These are phyloP conservation scores for Cavenderia fasciculata DNA, from an alignment of 78 protist species.

Conservation along the genomic window DNA sequence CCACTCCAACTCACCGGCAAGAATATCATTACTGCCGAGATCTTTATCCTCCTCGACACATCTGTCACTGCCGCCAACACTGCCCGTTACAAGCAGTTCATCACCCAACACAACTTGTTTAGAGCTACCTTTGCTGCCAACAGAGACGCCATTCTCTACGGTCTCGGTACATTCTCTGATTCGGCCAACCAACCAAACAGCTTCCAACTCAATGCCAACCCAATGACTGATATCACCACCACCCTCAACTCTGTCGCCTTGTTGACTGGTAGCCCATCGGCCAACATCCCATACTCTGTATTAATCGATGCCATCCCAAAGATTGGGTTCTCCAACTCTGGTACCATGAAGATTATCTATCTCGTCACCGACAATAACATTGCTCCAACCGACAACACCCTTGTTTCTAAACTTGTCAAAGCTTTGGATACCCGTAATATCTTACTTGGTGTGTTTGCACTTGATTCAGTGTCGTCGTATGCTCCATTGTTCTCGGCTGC, in stretches of 20 bases:
- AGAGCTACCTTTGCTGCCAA: background rate
- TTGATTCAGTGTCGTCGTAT: background rate
- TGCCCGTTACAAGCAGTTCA: background rate
- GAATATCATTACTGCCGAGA: background rate
- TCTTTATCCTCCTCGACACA: constrained; percentile 15
- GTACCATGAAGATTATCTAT: background rate
- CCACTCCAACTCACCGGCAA: background rate
- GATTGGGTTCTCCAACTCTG: background rate
- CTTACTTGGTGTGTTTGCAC: background rate
- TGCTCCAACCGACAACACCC: background rate
- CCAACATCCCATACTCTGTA: background rate
- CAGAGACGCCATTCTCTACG: background rate
- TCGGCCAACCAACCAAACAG: constrained; percentile 1
- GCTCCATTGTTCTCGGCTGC: background rate
- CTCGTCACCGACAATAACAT: constrained; percentile 32
- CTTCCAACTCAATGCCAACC: background rate
- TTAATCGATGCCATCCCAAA: background rate
- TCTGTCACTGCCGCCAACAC: background rate
- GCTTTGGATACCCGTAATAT: background rate
- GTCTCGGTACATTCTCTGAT: constrained; percentile 51
- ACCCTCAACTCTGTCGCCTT: background rate
- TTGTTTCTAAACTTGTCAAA: background rate
- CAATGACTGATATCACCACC: background rate
- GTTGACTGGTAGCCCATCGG: background rate
- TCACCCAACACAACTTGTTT: background rate